Evolutionary conservation across 116 monocot species (phyloP).

Genomic region (Cymodocea nodosa): DNA sequence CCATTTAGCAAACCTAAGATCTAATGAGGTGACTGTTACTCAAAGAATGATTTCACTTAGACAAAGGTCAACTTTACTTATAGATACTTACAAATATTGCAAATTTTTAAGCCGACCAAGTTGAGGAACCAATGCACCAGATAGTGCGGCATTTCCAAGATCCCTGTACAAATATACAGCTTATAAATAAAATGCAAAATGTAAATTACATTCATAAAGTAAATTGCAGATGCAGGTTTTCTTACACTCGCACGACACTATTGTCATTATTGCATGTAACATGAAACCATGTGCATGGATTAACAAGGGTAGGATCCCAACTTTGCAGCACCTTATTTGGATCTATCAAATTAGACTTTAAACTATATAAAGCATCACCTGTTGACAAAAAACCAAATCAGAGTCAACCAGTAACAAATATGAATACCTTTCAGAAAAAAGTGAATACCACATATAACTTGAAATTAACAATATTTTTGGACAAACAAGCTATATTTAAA

Average conservation of each 20-base stretch:
- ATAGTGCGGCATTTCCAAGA: constrained; percentile 88
- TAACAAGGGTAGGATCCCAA: constrained; percentile 87
- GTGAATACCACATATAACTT: too few species aligned
- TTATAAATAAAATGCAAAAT: not conserved
- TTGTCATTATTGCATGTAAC: constrained; percentile 76
- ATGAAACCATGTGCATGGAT: constrained; percentile 96
- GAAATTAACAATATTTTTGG: not conserved
- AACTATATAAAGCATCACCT: constrained; percentile 81
- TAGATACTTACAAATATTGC: constrained; percentile 20
- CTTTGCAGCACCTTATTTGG: constrained; percentile 82
- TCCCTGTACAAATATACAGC: constrained; percentile 16
- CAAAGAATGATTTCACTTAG: not conserved
- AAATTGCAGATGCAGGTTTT: not conserved
- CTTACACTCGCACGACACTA: constrained; percentile 88
- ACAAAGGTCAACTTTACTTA: too few species aligned
- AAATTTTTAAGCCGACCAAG: constrained; percentile 70
- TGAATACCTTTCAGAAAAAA: not conserved
- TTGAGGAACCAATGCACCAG: constrained; percentile 71
- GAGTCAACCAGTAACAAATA: not conserved
- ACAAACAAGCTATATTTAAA: not conserved
- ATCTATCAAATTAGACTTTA: constrained; percentile 47
- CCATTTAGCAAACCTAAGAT: not conserved
- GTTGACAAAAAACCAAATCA: constrained; percentile 5
- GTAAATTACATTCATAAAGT: not conserved
- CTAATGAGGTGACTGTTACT: not conserved